These are phyloP conservation scores for Ceratobasidium sp. DNA, from an alignment of 1,284 basidiomycete species.

Conservation along the genomic window DNA sequence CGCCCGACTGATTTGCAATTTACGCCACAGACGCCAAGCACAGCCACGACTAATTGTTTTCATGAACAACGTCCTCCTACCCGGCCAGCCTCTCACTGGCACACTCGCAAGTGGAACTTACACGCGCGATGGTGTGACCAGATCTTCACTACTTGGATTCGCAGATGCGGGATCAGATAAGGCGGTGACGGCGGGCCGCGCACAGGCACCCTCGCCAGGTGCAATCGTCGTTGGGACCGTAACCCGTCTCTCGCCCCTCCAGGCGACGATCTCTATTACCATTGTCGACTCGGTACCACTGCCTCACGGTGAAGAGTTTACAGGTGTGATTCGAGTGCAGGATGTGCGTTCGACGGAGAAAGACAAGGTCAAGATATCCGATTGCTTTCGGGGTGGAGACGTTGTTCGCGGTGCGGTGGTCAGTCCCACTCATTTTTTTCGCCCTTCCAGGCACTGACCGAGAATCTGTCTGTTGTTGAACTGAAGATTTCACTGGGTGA, in stretches of 20 bases:
- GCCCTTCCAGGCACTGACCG: constrained; percentile 1
- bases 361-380: constrained; percentile 91
- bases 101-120: constrained; percentile 81
- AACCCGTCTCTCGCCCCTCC: constrained; percentile 87
- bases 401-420: constrained; percentile 94
- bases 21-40: not conserved
- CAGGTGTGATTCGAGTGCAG: constrained; percentile 90
- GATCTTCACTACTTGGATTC: constrained; percentile 81
- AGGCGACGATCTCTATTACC: constrained; percentile 89
- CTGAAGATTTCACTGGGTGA: constrained; percentile 91
- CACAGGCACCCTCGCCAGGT: constrained; percentile 77
- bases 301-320: constrained; percentile 91
- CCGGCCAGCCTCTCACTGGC: constrained; percentile 83
- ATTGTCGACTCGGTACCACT: constrained; percentile 93
- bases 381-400: constrained; percentile 97
- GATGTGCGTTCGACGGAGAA: constrained; percentile 95
- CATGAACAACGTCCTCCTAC: constrained; percentile 70
- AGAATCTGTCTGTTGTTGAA: not conserved
- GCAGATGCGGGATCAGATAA: not conserved
- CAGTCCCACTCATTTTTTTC: constrained; percentile 57
- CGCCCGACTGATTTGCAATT: not conserved
- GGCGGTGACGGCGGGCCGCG: constrained; percentile 56
- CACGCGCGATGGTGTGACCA: constrained; percentile 70
- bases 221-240: constrained; percentile 84
- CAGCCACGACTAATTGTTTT: constrained; percentile 53